A percentile compares a stretch with the other conserved stretches of the same genome.
Evolutionary conservation across 257 asterid genomes (phyloP).

Genomic region (Solanum gandarillasii): DNA sequence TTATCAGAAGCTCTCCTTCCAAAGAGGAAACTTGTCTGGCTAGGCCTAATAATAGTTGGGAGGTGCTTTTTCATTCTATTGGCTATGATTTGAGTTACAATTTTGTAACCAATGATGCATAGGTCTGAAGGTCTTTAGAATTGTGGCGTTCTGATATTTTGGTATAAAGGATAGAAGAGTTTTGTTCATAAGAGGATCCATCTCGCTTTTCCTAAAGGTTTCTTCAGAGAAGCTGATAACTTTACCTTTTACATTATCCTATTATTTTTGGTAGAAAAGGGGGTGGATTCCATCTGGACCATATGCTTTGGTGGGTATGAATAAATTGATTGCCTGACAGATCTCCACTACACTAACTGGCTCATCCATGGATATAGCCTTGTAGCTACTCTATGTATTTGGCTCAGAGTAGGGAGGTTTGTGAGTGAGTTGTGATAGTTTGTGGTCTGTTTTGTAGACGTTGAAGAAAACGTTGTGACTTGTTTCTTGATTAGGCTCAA

Average conservation of each 20-base stretch:
- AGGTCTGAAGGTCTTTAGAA: neutral
- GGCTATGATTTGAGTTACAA: neutral
- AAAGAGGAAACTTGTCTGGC: neutral
- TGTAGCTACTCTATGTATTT: no score
- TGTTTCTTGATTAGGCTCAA: neutral
- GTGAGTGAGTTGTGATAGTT: neutral
- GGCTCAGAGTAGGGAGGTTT: neutral
- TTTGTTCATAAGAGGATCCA: neutral
- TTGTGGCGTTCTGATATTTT: neutral
- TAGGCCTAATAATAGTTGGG: neutral
- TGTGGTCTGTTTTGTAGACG: neutral
- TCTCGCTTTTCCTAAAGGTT: neutral
- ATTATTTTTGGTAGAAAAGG: neutral
- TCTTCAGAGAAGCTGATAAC: no score
- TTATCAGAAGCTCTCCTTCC: neutral
- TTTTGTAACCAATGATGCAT: neutral
- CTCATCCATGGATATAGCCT: neutral
- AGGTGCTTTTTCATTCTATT: neutral
- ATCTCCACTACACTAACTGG: neutral
- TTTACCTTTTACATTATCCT: neutral
- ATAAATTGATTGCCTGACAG: neutral
- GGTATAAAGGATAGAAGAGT: neutral
- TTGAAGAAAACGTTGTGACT: no score
- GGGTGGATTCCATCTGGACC: neutral
- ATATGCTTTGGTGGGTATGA: neutral